Percentiles rank a stretch among this genome's conserved stretches.
Conservation (phyloP, 73 alveolate genomes). For the Stentor roeselii region DNA sequence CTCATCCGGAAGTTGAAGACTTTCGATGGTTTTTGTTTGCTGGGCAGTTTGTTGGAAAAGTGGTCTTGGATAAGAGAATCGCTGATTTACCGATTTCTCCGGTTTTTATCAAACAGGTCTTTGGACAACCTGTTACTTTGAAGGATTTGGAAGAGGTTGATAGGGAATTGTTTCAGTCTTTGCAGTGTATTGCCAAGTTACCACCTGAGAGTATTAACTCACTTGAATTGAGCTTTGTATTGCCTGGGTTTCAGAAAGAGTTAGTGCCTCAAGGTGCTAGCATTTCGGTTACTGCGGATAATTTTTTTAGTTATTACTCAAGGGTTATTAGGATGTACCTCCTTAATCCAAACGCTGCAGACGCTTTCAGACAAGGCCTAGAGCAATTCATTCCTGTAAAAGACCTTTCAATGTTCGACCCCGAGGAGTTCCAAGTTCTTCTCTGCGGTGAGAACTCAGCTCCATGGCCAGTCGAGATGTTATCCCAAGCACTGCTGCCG, state of each 20-base stretch:
- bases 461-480: constrained; percentile 52
- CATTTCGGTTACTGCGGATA: constrained; percentile 55
- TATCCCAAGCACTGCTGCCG: constrained; percentile 69
- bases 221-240: constrained; percentile 60
- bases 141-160: constrained; percentile 57
- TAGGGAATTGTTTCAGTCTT: not conserved
- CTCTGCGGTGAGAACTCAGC: constrained; percentile 63
- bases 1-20: constrained; percentile 43
- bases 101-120: constrained; percentile 71
- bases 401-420: constrained; percentile 41
- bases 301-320: constrained; percentile 38
- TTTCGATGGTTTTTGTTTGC: constrained; percentile 42
- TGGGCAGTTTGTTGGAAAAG: constrained; percentile 79
- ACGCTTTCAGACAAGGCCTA: constrained; percentile 4
- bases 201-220: constrained; percentile 22
- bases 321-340: not conserved
- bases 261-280: constrained; percentile 60
- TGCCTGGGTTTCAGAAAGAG: constrained; percentile 81
- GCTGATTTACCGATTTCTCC: constrained; percentile 79
- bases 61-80: constrained; percentile 72
- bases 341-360: not conserved
- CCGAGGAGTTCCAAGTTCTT: constrained; percentile 70
- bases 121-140: constrained; percentile 51
- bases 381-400: not conserved
- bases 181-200: not conserved